These are phyloP conservation scores for Kluyveromyces dobzhanskii DNA, from an alignment of 805 yeast species.

Conservation along the genomic window DNA sequence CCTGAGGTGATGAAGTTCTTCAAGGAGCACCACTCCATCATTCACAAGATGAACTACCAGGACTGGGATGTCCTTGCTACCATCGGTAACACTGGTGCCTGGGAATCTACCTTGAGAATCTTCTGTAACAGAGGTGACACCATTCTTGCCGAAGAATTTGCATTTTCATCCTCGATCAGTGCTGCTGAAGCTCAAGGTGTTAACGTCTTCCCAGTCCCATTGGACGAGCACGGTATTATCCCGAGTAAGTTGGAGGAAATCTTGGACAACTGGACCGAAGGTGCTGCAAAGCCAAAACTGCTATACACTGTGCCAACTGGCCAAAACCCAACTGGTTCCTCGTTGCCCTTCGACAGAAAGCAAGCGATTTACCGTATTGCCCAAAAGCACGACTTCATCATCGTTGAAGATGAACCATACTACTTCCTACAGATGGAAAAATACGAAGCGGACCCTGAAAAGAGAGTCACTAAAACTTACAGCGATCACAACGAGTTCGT, in stretches of 20 bases:
- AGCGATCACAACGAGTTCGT: conserved; percentile 56
- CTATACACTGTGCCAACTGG: conserved; percentile 92
- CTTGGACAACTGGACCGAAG: conserved; percentile 62
- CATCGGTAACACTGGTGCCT: conserved; percentile 83
- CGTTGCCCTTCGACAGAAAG: conserved; percentile 71
- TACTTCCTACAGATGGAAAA: conserved; percentile 90
- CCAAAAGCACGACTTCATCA: conserved; percentile 74
- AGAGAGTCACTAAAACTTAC: conserved; percentile 23
- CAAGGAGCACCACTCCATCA: conserved; percentile 60
- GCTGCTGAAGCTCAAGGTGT: conserved; percentile 69
- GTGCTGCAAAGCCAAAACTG: conserved; percentile 65
- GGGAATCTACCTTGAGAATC: conserved; percentile 78
- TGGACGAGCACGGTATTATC: conserved; percentile 71
- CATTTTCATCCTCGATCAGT: conserved; percentile 81
- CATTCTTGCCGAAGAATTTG: conserved; percentile 72
- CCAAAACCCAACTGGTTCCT: conserved; percentile 96
- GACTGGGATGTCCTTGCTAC: conserved; percentile 70
- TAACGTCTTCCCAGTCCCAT: conserved; percentile 58
- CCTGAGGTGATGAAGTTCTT: conserved; percentile 59
- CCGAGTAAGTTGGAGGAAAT: conserved; percentile 60
- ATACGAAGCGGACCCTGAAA: conserved; percentile 43
- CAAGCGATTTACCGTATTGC: conserved; percentile 66
- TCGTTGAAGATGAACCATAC: conserved; percentile 96
- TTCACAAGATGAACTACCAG: conserved; percentile 39
- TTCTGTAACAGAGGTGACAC: conserved; percentile 72